Conservation (phyloP, 345 rosid species). For the Arabidopsis arenosa region DNA sequence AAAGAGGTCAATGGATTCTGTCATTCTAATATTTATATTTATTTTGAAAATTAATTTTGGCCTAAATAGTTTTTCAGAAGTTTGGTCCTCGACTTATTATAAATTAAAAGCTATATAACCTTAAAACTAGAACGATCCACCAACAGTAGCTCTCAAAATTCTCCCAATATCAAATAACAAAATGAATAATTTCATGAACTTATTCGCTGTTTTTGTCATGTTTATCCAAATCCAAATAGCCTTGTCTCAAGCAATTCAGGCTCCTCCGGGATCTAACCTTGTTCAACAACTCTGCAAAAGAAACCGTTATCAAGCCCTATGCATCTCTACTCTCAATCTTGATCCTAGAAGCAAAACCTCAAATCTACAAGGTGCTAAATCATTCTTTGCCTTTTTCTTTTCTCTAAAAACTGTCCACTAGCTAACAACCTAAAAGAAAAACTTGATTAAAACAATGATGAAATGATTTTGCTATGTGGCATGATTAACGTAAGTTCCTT, state of each 20-base stretch:
- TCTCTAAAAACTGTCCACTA: neutral
- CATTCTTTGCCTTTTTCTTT: neutral
- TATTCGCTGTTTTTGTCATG: conserved; percentile 21
- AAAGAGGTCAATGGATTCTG: too few relatives aligned
- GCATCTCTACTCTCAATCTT: conserved; percentile 32
- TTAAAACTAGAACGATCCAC: neutral
- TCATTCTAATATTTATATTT: too few relatives aligned
- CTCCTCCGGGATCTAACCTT: neutral
- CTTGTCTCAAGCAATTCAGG: conserved; percentile 15
- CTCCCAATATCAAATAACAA: neutral
- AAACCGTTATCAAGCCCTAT: conserved; percentile 31
- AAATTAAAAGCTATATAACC: neutral
- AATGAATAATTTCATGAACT: conserved; percentile 29
- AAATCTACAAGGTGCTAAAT: conserved; percentile 32
- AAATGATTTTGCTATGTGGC: neutral
- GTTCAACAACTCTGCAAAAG: conserved; percentile 34
- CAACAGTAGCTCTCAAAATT: neutral
- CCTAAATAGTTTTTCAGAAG: too few relatives aligned
- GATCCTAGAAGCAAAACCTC: conserved; percentile 37
- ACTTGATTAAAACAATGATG: neutral
- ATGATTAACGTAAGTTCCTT: neutral
- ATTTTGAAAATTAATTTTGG: too few relatives aligned
- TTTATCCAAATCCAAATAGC: conserved; percentile 26
- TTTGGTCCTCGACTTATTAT: neutral
- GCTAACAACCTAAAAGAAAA: neutral